These are phyloP conservation scores for Candida sphagnicola DNA, from an alignment of 805 yeast genomes.

Conservation along the genomic window DNA sequence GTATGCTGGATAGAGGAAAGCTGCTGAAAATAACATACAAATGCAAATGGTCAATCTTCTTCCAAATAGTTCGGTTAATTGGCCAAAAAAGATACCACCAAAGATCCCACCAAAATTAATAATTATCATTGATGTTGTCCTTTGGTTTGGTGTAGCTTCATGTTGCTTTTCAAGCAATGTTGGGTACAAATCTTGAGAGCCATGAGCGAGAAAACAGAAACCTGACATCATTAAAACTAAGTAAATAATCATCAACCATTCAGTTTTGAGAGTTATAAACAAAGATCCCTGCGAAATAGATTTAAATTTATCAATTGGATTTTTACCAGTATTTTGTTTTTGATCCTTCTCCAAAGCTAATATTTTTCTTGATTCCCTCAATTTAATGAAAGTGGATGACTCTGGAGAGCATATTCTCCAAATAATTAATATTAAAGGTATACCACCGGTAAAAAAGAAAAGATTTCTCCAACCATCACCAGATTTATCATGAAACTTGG, in stretches of 20 bases:
- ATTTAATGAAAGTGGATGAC: slow-evolving; percentile 49
- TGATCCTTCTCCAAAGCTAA: slow-evolving; percentile 8
- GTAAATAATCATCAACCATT: slow-evolving; percentile 62
- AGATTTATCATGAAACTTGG: slow-evolving; percentile 27
- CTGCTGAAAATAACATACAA: slow-evolving; percentile 33
- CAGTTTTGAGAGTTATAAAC: slow-evolving; percentile 24
- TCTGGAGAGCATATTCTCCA: slow-evolving; percentile 34
- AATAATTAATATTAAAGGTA: slow-evolving; percentile 30
- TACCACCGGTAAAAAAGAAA: slow-evolving; percentile 69
- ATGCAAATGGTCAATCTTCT: slow-evolving; percentile 31
- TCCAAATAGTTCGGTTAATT: slow-evolving; percentile 32
- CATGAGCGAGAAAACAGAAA: slow-evolving; percentile 40
- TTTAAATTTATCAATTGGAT: slow-evolving; percentile 6
- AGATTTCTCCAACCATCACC: slow-evolving; percentile 59
- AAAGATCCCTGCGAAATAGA: not conserved
- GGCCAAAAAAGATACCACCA: slow-evolving; percentile 45
- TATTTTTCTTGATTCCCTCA: slow-evolving; percentile 16
- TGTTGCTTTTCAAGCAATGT: slow-evolving; percentile 33
- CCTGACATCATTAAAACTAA: slow-evolving; percentile 46
- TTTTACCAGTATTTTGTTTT: slow-evolving; percentile 8
- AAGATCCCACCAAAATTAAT: slow-evolving; percentile 40
- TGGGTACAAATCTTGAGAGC: slow-evolving; percentile 41
- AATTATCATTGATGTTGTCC: slow-evolving; percentile 38
- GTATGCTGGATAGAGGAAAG: slow-evolving; percentile 33
- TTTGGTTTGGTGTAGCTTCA: slow-evolving; percentile 25